Evolutionary conservation across 2,329 filamentous ascomycete species (phyloP).

Genomic region (Lasiodiplodia theobromae): DNA sequence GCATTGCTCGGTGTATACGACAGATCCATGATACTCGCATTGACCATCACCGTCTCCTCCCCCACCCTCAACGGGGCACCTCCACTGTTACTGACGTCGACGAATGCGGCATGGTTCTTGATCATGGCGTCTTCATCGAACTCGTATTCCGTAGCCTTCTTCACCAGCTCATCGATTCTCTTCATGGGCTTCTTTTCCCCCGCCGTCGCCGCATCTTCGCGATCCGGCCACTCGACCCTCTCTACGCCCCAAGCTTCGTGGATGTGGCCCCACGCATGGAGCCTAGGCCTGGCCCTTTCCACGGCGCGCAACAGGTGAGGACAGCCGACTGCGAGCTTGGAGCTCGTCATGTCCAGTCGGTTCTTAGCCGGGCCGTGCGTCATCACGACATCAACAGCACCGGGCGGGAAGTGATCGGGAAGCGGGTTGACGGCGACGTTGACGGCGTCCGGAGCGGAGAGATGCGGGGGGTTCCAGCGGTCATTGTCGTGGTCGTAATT

Average conservation of each 20-base stretch:
- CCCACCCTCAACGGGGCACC: constrained; percentile 50
- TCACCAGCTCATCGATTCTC: constrained; percentile 2
- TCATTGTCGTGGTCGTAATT: constrained; percentile 59
- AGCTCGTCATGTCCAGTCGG: constrained; percentile 54
- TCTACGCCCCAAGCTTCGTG: constrained; percentile 58
- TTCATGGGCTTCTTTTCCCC: neutral
- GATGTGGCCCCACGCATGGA: constrained; percentile 71
- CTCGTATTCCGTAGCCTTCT: constrained; percentile 22
- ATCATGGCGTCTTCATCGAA: constrained; percentile 35
- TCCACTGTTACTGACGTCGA: constrained; percentile 42
- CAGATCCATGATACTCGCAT: constrained; percentile 64
- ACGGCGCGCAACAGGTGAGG: constrained; percentile 60
- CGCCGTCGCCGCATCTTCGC: constrained; percentile 27
- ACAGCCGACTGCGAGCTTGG: constrained; percentile 59
- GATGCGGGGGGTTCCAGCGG: constrained; percentile 56
- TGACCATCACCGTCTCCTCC: constrained; percentile 63
- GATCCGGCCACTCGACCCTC: constrained; percentile 48
- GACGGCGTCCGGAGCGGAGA: constrained; percentile 36
- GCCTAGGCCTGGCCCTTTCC: constrained; percentile 56
- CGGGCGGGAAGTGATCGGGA: constrained; percentile 46
- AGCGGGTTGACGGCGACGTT: constrained; percentile 35
- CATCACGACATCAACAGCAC: constrained; percentile 63
- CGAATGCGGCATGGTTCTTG: constrained; percentile 38
- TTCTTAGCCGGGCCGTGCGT: constrained; percentile 66
- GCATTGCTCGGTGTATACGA: constrained; percentile 58